Conservation (phyloP, 2,329 filamentous ascomycete genomes). For the Chrysoporthe austroafricana region DNA sequence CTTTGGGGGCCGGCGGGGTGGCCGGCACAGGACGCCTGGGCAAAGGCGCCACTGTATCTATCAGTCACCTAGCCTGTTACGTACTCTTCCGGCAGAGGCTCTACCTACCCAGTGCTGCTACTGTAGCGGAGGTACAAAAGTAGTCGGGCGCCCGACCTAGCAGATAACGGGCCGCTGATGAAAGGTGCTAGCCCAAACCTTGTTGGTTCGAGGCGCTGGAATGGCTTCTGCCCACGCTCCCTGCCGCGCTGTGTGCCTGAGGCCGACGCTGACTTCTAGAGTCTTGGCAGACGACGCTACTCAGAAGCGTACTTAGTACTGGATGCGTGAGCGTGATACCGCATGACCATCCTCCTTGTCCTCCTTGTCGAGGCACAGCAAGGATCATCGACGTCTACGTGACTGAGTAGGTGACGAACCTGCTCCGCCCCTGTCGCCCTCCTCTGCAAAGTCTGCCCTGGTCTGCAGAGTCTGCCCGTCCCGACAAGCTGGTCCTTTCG, state of each 20-base stretch:
- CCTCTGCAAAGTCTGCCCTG: background rate
- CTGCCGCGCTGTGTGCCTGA: no score
- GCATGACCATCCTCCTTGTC: background rate
- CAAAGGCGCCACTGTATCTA: background rate
- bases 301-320: background rate
- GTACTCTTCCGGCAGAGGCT: background rate
- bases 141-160: background rate
- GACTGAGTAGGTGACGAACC: background rate
- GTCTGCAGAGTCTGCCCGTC: background rate
- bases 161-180: conserved; percentile 1
- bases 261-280: background rate
- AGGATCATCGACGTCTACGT: background rate
- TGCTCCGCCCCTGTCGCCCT: background rate
- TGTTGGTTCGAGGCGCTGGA: no score
- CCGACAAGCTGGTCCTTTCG: conserved; percentile 1
- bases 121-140: background rate
- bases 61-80: background rate
- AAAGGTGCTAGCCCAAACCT: background rate
- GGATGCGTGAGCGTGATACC: no score
- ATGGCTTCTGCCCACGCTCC: no score
- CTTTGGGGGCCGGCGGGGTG: no score
- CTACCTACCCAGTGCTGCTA: background rate
- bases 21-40: background rate
- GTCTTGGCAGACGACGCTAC: background rate
- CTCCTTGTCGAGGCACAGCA: background rate